A percentile compares a stretch with the other conserved stretches of the same genome.
Conservation (phyloP, 129 eudicot species). For the Pseudognaphalium luteoalbum region DNA sequence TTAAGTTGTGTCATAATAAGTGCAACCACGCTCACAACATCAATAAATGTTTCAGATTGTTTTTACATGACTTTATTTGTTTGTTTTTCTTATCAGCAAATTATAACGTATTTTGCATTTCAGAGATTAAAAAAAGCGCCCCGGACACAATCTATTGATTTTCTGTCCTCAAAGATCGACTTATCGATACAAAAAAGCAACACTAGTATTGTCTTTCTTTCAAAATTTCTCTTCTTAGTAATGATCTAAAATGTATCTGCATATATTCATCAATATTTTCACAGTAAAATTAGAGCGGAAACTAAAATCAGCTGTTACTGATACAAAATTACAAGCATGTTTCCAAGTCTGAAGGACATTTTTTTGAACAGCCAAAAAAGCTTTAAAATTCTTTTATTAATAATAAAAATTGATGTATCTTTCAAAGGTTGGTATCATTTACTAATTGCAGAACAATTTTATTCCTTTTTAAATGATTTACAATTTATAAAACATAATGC, state of each 20-base stretch:
- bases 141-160: not conserved
- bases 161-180: not conserved
- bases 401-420: too few relatives aligned
- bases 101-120: not conserved
- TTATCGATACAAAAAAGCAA: not conserved
- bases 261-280: not conserved
- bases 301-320: too few relatives aligned
- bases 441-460: too few relatives aligned
- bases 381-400: too few relatives aligned
- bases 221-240: not conserved
- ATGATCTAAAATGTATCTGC: not conserved
- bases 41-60: not conserved
- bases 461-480: too few relatives aligned
- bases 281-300: not conserved
- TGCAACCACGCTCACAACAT: not conserved
- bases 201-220: not conserved
- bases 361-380: too few relatives aligned
- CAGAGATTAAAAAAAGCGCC: too few relatives aligned
- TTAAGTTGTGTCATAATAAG: not conserved
- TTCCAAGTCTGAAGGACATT: too few relatives aligned
- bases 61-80: not conserved
- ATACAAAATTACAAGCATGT: too few relatives aligned
- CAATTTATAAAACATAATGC: not conserved
- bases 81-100: not conserved
- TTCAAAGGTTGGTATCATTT: too few relatives aligned